phyloP scores from a whole-genome alignment of 2,329 filamentous ascomycete species.

The Cryphonectria nitschkei region DNA sequence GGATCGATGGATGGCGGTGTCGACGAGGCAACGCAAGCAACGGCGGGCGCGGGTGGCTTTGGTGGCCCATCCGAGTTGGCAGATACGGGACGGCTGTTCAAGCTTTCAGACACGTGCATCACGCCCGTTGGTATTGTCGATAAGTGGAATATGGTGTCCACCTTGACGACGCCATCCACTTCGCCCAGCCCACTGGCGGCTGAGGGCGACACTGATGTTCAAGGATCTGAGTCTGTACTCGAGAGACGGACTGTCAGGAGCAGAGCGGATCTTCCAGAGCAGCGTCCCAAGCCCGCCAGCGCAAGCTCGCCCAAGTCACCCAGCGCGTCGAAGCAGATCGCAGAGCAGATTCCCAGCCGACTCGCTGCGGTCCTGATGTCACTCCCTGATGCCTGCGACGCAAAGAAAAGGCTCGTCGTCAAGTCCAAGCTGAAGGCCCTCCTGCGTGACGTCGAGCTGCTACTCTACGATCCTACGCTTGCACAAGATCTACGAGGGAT shows the following conservation, averaged over 20 bases:
- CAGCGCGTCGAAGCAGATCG: neutral
- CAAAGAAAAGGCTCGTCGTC: conserved; percentile 4
- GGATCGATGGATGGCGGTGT: neutral
- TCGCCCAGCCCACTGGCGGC: neutral
- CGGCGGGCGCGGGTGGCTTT: neutral
- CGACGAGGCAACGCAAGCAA: neutral
- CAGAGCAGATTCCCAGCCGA: conserved; percentile 11
- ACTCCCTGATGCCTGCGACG: neutral
- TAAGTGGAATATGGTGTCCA: neutral
- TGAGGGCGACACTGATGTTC: neutral
- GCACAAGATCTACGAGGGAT: conserved; percentile 5
- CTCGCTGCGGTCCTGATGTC: conserved; percentile 11
- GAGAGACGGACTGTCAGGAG: neutral
- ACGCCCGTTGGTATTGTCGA: conserved; percentile 10
- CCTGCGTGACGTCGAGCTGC: conserved; percentile 5
- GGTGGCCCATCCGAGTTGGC: neutral
- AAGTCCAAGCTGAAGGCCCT: conserved; percentile 13
- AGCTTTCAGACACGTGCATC: conserved; percentile 10
- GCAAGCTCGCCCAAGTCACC: neutral
- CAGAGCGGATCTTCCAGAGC: neutral
- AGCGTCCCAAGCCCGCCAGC: neutral
- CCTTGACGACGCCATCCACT: neutral
- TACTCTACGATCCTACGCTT: conserved; percentile 1
- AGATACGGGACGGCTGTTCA: neutral
- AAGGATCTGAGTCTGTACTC: neutral